These are phyloP conservation scores for Blastocystis sp. DNA, from an alignment of 352 stramenopile species.

Conservation along the genomic window DNA sequence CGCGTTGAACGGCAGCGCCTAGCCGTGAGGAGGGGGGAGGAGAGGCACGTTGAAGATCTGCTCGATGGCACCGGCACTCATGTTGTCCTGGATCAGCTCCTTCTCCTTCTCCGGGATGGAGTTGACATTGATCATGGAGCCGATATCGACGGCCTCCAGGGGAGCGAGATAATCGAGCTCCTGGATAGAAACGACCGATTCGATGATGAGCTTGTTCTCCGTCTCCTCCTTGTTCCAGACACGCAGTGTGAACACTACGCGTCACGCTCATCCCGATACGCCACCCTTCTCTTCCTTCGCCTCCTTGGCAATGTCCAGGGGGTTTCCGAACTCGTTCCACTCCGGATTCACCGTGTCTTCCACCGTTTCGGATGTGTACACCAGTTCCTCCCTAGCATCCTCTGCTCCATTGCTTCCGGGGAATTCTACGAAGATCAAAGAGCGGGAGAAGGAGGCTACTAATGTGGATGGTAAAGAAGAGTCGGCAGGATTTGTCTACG, in stretches of 20 bases:
- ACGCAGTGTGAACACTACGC: slow-evolving; percentile 57
- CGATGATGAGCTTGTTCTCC: slow-evolving; percentile 17
- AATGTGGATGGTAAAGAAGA: slow-evolving; percentile 60
- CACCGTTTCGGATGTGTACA: neutral
- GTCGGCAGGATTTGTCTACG: slow-evolving; percentile 45
- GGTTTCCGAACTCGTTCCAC: slow-evolving; percentile 59
- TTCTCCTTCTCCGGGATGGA: neutral
- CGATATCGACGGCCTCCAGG: slow-evolving; percentile 16
- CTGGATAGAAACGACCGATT: slow-evolving; percentile 22
- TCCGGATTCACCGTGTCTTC: slow-evolving; percentile 51
- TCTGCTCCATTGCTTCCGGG: neutral
- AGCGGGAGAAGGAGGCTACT: neutral
- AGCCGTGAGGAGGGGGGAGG: neutral
- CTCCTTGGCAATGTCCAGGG: slow-evolving; percentile 30
- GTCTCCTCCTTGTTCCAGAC: slow-evolving; percentile 44
- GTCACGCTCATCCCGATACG: no score
- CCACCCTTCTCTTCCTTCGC: slow-evolving; percentile 42
- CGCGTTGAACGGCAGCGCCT: slow-evolving; percentile 61
- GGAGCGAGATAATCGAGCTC: slow-evolving; percentile 56
- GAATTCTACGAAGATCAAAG: neutral
- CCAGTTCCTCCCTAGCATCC: neutral
- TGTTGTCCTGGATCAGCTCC: slow-evolving; percentile 36
- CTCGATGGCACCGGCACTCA: neutral
- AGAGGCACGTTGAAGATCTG: slow-evolving; percentile 54
- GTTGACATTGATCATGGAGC: slow-evolving; percentile 8